Evolutionary conservation across 495 filamentous ascomycete species (phyloP).

Genomic region (Penicillium arizonense): DNA sequence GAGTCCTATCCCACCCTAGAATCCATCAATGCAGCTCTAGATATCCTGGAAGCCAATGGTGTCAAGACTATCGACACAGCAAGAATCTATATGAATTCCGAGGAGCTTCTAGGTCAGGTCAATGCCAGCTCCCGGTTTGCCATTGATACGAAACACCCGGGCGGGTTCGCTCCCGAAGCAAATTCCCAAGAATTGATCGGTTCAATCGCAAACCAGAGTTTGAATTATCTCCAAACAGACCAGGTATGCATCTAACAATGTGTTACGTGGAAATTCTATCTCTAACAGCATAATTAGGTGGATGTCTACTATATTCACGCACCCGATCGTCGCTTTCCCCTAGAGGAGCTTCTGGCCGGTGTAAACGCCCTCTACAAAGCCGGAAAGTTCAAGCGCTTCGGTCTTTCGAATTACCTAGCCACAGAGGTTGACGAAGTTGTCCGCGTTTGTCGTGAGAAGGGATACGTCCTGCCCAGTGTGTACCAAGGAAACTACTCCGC

Average conservation of each 20-base stretch:
- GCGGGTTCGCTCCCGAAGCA: conserved; percentile 22
- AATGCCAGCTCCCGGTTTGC: conserved; percentile 24
- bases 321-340: conserved; percentile 34
- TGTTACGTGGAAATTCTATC: not conserved
- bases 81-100: conserved; percentile 25
- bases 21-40: conserved; percentile 3
- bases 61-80: conserved; percentile 36
- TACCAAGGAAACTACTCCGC: conserved; percentile 54
- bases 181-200: conserved; percentile 27
- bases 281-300: conserved; percentile 22
- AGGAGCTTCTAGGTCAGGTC: conserved; percentile 24
- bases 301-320: conserved; percentile 49
- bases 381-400: conserved; percentile 43
- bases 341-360: conserved; percentile 37
- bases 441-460: conserved; percentile 34
- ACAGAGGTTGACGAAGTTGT: conserved; percentile 42
- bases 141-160: conserved; percentile 36
- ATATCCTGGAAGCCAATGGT: conserved; percentile 20
- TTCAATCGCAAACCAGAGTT: conserved; percentile 9
- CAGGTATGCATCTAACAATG: conserved; percentile 8
- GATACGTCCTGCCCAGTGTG: conserved; percentile 44
- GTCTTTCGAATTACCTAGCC: conserved; percentile 47
- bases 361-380: conserved; percentile 38
- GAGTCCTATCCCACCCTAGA: not conserved
- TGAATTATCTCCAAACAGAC: conserved; percentile 15